Base-by-base conservation (phyloP, 257 asterid genomes). In the Haberlea rhodopensis region DNA sequence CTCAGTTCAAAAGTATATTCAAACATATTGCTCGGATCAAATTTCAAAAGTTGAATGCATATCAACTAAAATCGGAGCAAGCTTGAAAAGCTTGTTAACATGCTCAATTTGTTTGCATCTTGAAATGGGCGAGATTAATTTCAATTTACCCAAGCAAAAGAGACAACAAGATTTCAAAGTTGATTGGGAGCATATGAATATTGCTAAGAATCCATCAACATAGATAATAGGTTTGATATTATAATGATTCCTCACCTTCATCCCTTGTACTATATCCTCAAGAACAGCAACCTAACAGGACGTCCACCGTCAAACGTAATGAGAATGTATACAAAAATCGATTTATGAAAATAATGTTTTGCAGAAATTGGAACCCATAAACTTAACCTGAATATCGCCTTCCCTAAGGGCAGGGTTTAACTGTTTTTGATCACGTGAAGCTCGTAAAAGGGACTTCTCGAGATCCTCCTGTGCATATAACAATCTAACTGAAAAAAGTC, bases 221-320 rank as follows among this genome's bases (percentile, higher is more conserved):
- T 22, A 28, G 48, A 46, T n/a, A n/a, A n/a, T n/a, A n/a, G n/a
- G n/a, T 49, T 7, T 24, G 55, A 24, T 23, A n/a, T 8, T 23
- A 9, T 7, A 32, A 8, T 18, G 28, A 43, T 70, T 62, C 70
- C 82, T 77, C 25, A 88, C 97, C 96, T 91, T 91, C 97, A 91
- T 88, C 73, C 85, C 94, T 63, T 66, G 80, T 59, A 91, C 81
- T 72, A 91, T 88, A 49, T 91, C 95, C 79, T 91, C 97, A 32
- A 88, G 86, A 72, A 83, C 94, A 49, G 82, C 87, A 84, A 91
- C 97, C 97, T 90, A 60, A 18, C 28, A 65, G 46, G 63, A 49
- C 21, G 22, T 56, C 62, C 65, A 40, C 60, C 52, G 63, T 54
- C 31, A 67, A 21, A 60, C 4, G 71, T 28, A 16, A 43, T 5